Percentiles rank a stretch among this genome's conserved stretches.
These are phyloP conservation scores for Rhizopogon sp. DNA, from an alignment of 768 basidiomycete species.

Conservation along the genomic window DNA sequence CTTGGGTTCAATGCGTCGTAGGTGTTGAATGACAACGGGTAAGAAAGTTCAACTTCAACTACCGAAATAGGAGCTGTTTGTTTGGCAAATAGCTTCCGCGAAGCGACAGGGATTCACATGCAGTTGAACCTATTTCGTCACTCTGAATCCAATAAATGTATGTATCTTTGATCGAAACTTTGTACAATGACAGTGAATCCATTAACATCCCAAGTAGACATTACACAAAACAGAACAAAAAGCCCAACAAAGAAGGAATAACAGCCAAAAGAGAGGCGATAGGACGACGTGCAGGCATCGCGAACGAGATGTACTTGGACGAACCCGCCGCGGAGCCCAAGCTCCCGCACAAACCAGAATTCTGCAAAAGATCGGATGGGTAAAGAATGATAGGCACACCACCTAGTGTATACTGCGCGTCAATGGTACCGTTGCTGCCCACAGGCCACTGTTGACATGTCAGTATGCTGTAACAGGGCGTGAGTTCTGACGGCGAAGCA, in stretches of 20 bases:
- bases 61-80: not conserved
- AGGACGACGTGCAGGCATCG: not conserved
- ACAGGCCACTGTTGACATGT: slow-evolving; percentile 65
- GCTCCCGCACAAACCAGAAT: slow-evolving; percentile 35
- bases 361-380: slow-evolving; percentile 30
- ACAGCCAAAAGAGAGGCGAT: not conserved
- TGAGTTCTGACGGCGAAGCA: not conserved
- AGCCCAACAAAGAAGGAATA: slow-evolving; percentile 4
- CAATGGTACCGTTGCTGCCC: slow-evolving; percentile 58
- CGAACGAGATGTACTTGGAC: slow-evolving; percentile 5
- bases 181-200: not conserved
- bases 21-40: too few species aligned
- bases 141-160: too few species aligned
- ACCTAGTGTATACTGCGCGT: slow-evolving; percentile 58
- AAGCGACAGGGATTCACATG: too few species aligned
- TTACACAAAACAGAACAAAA: slow-evolving; percentile 1
- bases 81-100: slow-evolving; percentile 3
- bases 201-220: not conserved
- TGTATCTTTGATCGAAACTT: not conserved
- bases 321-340: not conserved
- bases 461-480: slow-evolving; percentile 41
- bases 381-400: slow-evolving; percentile 56
- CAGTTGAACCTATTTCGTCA: too few species aligned
- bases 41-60: not conserved
- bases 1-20: too few species aligned